Percentiles rank a stretch among this genome's conserved stretches.
Evolutionary conservation across 116 monocot genomes (phyloP).

Genomic region (Phalaenopsis hybrid): DNA sequence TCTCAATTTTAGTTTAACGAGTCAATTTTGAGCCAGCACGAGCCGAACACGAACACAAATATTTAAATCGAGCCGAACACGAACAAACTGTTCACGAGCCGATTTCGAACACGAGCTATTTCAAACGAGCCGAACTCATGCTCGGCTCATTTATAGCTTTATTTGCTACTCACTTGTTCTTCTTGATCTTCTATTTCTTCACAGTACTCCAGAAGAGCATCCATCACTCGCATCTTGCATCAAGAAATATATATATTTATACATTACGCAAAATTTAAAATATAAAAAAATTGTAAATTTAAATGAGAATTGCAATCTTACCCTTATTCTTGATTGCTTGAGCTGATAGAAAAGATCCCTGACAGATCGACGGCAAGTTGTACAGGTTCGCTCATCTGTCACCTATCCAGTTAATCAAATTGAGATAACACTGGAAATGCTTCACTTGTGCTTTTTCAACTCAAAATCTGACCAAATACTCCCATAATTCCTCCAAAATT

Average conservation of each 20-base stretch:
- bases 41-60: no score
- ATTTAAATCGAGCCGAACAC: no score
- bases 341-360: slow-evolving; percentile 14
- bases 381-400: slow-evolving; percentile 15
- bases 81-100: no score
- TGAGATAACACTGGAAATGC: not conserved
- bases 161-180: slow-evolving; percentile 8
- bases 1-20: no score
- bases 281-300: not conserved
- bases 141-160: not conserved
- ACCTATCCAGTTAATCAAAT: not conserved
- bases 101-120: no score
- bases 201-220: slow-evolving; percentile 18
- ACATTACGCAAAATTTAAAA: no score
- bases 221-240: slow-evolving; percentile 14
- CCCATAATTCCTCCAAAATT: no score
- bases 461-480: no score
- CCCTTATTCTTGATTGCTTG: slow-evolving; percentile 16
- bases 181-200: slow-evolving; percentile 13
- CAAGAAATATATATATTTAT: not conserved
- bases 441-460: no score
- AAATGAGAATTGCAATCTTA: not conserved
- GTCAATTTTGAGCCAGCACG: no score
- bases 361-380: slow-evolving; percentile 20
- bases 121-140: no score